Percentiles rank a stretch among this genome's conserved stretches.
Evolutionary conservation across 257 asterid species (phyloP).

Genomic region (Solanum verrucosum): DNA sequence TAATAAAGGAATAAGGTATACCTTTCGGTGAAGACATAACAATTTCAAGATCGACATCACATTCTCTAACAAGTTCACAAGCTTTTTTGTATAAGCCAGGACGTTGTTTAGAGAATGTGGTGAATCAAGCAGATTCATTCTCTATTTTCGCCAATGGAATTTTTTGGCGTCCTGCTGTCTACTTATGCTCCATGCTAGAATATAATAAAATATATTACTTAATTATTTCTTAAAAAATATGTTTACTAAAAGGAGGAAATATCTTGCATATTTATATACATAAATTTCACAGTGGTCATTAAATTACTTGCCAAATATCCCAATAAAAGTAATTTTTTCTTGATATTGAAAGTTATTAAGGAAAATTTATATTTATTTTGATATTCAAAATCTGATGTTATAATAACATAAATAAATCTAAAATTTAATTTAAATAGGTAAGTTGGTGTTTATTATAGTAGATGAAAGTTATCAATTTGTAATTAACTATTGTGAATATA

Average conservation of each 20-base stretch:
- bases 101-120: background rate
- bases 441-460: background rate
- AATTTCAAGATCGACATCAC: conserved; percentile 1
- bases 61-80: no score
- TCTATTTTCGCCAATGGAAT: background rate
- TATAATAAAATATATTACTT: background rate
- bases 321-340: background rate
- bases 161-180: background rate
- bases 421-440: background rate
- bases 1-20: conserved; percentile 27
- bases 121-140: background rate
- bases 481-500: background rate
- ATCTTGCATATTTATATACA: background rate
- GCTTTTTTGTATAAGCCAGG: background rate
- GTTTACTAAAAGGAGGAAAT: background rate
- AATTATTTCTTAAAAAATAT: no score
- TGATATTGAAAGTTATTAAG: no score
- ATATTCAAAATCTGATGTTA: no score
- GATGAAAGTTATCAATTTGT: background rate
- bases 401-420: background rate
- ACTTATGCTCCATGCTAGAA: background rate
- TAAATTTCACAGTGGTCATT: background rate
- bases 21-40: conserved; percentile 24
- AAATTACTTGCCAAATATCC: background rate
- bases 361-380: background rate